Evolutionary conservation across 2,329 filamentous ascomycete species (phyloP).

Genomic region (Diaporthe sp.): DNA sequence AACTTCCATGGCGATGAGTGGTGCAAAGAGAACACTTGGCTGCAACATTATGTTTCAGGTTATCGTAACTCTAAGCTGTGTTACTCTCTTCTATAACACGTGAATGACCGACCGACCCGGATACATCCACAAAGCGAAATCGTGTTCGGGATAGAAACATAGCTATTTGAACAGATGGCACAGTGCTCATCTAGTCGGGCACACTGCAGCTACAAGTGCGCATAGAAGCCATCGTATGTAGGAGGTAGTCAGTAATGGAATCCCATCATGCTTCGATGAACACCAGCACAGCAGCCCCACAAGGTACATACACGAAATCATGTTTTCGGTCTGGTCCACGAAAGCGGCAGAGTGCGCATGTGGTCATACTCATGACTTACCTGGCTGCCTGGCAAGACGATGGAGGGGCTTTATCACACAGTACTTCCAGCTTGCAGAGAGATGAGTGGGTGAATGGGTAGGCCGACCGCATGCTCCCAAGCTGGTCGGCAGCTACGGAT

Average conservation of each 20-base stretch:
- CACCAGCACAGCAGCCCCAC: not conserved
- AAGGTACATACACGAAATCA: not conserved
- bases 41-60: not conserved
- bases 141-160: not conserved
- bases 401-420: not conserved
- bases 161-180: not conserved
- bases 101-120: not conserved
- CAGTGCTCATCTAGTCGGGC: not conserved
- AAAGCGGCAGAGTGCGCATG: not conserved
- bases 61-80: not conserved
- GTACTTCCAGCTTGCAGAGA: not conserved
- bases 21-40: not conserved
- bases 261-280: not conserved
- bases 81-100: not conserved
- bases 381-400: not conserved
- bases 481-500: too few relatives aligned
- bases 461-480: too few relatives aligned
- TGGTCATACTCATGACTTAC: not conserved
- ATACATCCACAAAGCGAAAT: too few relatives aligned
- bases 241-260: not conserved
- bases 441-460: too few relatives aligned
- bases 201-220: not conserved
- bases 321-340: not conserved
- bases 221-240: not conserved
- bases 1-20: not conserved